A percentile compares a stretch with the other conserved stretches of the same genome.
Evolutionary conservation across 1,139 yeast genomes (phyloP).

Genomic region (Pneumocystis murina): DNA sequence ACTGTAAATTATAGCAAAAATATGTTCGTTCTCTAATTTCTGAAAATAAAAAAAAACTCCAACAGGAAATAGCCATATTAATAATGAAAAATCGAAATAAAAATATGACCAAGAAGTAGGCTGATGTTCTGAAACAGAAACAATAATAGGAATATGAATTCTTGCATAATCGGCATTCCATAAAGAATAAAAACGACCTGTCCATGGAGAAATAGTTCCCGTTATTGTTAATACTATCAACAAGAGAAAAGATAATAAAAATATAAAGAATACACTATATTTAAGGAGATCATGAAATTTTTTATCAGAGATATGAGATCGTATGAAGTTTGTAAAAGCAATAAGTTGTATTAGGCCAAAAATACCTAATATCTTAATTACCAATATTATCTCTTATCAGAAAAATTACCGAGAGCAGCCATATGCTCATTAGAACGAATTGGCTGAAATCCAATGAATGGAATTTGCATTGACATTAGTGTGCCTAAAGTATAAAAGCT

Average conservation of each 20-base stretch:
- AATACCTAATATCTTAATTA: slow-evolving; percentile 26
- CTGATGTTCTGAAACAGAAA: slow-evolving; percentile 97
- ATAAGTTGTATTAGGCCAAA: slow-evolving; percentile 89
- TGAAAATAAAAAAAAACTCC: slow-evolving; percentile 85
- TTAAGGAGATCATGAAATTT: slow-evolving; percentile 63
- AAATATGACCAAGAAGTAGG: slow-evolving; percentile 99
- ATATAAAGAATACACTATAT: slow-evolving; percentile 38
- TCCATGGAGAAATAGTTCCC: slow-evolving; percentile 98
- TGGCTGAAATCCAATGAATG: slow-evolving; percentile 94
- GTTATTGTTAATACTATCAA: slow-evolving; percentile 68
- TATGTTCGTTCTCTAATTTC: slow-evolving; percentile 81
- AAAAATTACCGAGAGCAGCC: slow-evolving; percentile 67
- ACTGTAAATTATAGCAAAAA: slow-evolving; percentile 77
- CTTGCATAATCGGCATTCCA: slow-evolving; percentile 98
- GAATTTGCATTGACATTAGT: slow-evolving; percentile 95
- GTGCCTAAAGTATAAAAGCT: slow-evolving; percentile 97
- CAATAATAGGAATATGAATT: slow-evolving; percentile 95
- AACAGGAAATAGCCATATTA: slow-evolving; percentile 97
- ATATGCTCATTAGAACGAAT: slow-evolving; percentile 95
- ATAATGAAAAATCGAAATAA: slow-evolving; percentile 81
- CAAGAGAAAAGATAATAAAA: slow-evolving; percentile 51
- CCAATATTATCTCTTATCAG: neutral
- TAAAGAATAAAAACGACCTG: slow-evolving; percentile 93
- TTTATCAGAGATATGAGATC: slow-evolving; percentile 52
- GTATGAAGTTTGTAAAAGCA: slow-evolving; percentile 71